Conservation (phyloP, 768 basidiomycete genomes). For the Obba rivulosa region DNA sequence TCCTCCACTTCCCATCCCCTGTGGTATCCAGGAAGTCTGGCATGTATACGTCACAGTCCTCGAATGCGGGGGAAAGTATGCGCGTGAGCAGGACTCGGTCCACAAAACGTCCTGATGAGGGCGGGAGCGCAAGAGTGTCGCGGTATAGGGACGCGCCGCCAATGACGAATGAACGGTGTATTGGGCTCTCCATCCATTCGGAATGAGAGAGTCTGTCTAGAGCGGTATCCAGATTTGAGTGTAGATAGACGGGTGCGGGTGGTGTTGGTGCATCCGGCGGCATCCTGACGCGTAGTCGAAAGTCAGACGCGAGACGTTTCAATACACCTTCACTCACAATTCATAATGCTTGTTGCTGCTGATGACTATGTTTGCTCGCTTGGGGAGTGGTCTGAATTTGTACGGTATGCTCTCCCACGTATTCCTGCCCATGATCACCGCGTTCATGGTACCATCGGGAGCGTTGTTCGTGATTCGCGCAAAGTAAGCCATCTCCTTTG, state of each 20-base stretch:
- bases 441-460: constrained; percentile 55
- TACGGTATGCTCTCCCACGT: constrained; percentile 96
- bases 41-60: constrained; percentile 85
- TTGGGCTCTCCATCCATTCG: constrained; percentile 13
- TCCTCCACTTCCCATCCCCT: constrained; percentile 41
- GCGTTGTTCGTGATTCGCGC: constrained; percentile 66
- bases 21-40: constrained; percentile 53
- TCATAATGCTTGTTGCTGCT: constrained; percentile 54
- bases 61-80: constrained; percentile 66
- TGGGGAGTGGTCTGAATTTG: constrained; percentile 75
- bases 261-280: constrained; percentile 3
- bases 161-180: constrained; percentile 75
- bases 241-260: constrained; percentile 28
- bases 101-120: constrained; percentile 40
- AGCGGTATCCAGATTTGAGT: constrained; percentile 39
- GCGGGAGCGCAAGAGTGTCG: constrained; percentile 45
- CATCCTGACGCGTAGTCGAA: constrained; percentile 3
- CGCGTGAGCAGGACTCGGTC: constrained; percentile 88
- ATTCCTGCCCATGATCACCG: constrained; percentile 91
- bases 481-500: constrained; percentile 91
- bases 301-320: background rate
- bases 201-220: constrained; percentile 25
- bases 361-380: constrained; percentile 74
- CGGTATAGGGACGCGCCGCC: constrained; percentile 88
- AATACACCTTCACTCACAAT: constrained; percentile 43